Base-by-base conservation (phyloP, 139 green algal genomes). In the Asterochloris erici region DNA sequence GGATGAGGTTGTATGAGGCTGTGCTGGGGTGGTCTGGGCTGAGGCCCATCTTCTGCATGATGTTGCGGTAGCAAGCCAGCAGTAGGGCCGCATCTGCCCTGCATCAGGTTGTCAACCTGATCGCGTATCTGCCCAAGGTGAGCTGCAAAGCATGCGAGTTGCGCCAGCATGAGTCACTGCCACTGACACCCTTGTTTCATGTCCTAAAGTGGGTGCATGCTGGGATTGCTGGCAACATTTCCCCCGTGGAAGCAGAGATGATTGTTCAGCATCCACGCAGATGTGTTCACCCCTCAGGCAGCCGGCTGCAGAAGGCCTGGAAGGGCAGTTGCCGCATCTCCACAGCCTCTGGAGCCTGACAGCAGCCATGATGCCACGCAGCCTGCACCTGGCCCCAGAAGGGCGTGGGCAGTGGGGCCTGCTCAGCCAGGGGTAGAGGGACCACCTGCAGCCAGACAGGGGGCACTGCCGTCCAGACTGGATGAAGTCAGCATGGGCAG, bases 1-100 rank as follows among this genome's bases (percentile, higher is more conserved):
- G 24, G 11, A 94, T 12, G 12, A 90, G 61, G 73, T 93, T 93
- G 82, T 91, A 94, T 47, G 76, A 80, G 9, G 23, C 12, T 69
- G 47, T 54, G 38, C 38, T 54, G 38, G 38, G 38, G 38, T 54
- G 38, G 38, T 54, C 38, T 54, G 38, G 38, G 38, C 38, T 54
- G 38, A 54, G 38, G 38, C 38, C 38, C 38, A 54, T 54, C 38
- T 54, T 54, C 38, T 54, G 38, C 38, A 54, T 54, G 38, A 54
- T 54, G 38, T 6, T 54, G 38, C 38, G 38, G 38, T 54, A 54
- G 38, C 38, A 54, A 10, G 38, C 38, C 38, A 54, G 38, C 38
- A 54, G 6, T 6, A 54, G 38, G 38, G 38, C 38, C 6, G 38
- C 38, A 54, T 54, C 38, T 54, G 38, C 38, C 38, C 38, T 54